Percentiles rank a stretch among this genome's conserved stretches.
Evolutionary conservation across 1,284 basidiomycete species (phyloP).

Genomic region (Cerrena zonata): DNA sequence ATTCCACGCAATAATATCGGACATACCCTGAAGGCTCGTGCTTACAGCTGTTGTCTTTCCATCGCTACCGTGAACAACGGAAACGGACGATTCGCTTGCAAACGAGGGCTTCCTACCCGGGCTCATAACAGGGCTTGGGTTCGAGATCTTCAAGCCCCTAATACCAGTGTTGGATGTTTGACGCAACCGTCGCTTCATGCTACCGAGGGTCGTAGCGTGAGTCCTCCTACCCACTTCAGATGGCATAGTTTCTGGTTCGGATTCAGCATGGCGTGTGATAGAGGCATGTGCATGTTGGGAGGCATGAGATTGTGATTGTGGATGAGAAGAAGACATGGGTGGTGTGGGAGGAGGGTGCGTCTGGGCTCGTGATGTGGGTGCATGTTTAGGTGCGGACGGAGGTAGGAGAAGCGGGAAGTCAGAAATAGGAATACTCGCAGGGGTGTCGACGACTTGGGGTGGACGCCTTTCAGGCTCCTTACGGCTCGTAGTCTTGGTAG

Average conservation of each 20-base stretch:
- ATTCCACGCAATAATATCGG: background rate
- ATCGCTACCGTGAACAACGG: background rate
- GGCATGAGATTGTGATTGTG: slow-evolving; percentile 11
- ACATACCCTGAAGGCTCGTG: background rate
- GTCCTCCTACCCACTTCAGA: slow-evolving; percentile 3
- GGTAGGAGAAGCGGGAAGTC: slow-evolving; percentile 24
- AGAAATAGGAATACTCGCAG: slow-evolving; percentile 18
- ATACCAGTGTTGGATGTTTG: background rate
- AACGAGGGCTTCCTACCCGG: slow-evolving; percentile 5
- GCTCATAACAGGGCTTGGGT: slow-evolving; percentile 4
- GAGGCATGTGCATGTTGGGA: slow-evolving; percentile 10
- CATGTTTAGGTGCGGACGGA: background rate
- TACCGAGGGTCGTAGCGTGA: background rate
- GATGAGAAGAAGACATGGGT: background rate
- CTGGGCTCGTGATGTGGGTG: slow-evolving; percentile 9
- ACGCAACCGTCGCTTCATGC: slow-evolving; percentile 8
- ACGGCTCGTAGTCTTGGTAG: background rate
- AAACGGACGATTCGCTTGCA: slow-evolving; percentile 7
- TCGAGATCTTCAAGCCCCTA: slow-evolving; percentile 8
- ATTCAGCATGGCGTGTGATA: slow-evolving; percentile 12
- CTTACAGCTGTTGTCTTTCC: background rate
- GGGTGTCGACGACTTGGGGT: slow-evolving; percentile 12
- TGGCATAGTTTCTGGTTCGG: slow-evolving; percentile 13
- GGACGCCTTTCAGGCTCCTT: slow-evolving; percentile 3
- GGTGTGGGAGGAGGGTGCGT: slow-evolving; percentile 8